These are phyloP conservation scores for Aphanomyces euteiches DNA, from an alignment of 352 stramenopile species.

Conservation along the genomic window DNA sequence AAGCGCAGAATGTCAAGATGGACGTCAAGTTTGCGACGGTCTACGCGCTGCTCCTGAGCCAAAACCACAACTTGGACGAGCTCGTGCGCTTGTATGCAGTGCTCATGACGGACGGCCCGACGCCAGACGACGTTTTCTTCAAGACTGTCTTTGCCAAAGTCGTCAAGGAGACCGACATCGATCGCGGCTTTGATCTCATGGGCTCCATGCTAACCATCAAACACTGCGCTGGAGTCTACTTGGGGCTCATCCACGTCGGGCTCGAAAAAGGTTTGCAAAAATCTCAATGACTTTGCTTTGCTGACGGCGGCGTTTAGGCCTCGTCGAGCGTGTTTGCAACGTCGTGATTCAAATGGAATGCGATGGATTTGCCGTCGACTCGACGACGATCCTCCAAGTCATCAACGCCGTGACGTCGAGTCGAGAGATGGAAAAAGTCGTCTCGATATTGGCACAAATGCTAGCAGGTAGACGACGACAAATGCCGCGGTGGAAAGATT, in stretches of 20 bases:
- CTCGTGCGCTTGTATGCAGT: not conserved
- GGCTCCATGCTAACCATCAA: not conserved
- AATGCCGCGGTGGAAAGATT: not conserved
- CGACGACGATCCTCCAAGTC: conserved; percentile 7
- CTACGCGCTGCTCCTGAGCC: conserved; percentile 1
- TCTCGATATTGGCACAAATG: conserved; percentile 24
- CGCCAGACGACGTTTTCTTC: conserved; percentile 5
- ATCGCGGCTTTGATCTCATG: not conserved
- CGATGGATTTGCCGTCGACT: conserved; percentile 15
- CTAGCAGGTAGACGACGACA: not conserved
- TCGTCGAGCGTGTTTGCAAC: conserved; percentile 24
- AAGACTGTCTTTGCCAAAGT: not conserved
- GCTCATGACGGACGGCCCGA: not conserved
- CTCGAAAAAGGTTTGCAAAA: not conserved
- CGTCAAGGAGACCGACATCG: not conserved
- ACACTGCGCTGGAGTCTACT: conserved; percentile 5
- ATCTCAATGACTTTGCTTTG: not conserved
- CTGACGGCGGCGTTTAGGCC: not conserved
- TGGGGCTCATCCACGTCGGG: conserved; percentile 5
- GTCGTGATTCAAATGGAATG: conserved; percentile 30
- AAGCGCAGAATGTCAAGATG: not conserved
- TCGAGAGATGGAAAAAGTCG: conserved; percentile 26
- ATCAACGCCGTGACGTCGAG: conserved; percentile 9
- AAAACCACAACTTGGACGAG: not conserved
- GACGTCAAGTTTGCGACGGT: conserved; percentile 14